Base-by-base conservation (phyloP, 768 basidiomycete species). In the Lactarius hengduanensis region DNA sequence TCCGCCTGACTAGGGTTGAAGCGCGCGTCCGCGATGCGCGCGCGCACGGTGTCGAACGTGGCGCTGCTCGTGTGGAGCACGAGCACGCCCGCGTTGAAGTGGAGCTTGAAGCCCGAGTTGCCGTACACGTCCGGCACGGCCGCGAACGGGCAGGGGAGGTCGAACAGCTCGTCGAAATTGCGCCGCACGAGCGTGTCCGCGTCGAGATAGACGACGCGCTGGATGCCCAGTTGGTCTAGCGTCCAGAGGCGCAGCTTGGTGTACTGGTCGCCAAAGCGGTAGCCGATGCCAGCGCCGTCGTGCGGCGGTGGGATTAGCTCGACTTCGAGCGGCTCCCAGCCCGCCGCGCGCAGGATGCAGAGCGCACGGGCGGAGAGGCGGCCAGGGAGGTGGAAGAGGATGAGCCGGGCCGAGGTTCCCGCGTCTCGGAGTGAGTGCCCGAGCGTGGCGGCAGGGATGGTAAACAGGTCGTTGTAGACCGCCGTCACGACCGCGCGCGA, bases 111-210 rank as follows among this genome's bases (percentile, higher is more conserved):
- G 2, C 77, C 79, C 43, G 74, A 71, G 16, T 67, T 47, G 43
- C 66, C 72, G 63, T 75, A 78, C 13, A 80, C 74, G 63, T 81
- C 80, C 1, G 79, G 78, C 4, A 77, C 80, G 4, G 81, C 81
- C n/a, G 73, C 80, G 65, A 82, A 78, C 22, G 69, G 69, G 74
- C 76, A 81, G 15, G 80, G 80, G 5, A 78, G 66, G 15, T 76
- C 65, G 71, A 80, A 81, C n/a, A 81, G 76, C 70, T 81, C 81
- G 70, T 80, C 78, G 66, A 82, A 77, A 66, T 80, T 80, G 45
- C 72, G 73, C 9, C 73, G 76, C 26, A 79, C 80, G 68, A 81
- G 77, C 13, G 78, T 80, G 73, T 82, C 80, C n/a, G 77, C 76
- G 69, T 79, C 77, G 62, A 82, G 74, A 69, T 81, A 80, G 34